Evolutionary conservation across 768 basidiomycete species (phyloP).

Genomic region (Boletus barrowsii): DNA sequence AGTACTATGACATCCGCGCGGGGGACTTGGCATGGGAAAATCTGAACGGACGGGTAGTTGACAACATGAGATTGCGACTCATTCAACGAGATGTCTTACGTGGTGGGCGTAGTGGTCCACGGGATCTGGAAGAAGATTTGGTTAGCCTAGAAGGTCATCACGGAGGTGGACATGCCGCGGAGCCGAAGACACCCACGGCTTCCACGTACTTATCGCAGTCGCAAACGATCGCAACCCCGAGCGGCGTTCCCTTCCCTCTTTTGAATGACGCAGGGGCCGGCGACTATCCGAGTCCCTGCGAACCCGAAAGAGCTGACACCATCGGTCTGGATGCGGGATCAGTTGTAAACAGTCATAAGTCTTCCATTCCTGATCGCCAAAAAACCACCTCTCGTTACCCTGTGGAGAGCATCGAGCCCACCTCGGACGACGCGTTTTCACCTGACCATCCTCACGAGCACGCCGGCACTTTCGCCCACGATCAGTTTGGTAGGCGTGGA

Average conservation of each 20-base stretch:
- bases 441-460: constrained; percentile 15
- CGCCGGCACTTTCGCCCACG: constrained; percentile 8
- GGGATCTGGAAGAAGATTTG: constrained; percentile 29
- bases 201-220: constrained; percentile 34
- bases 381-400: constrained; percentile 16
- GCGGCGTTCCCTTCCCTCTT: constrained; percentile 22
- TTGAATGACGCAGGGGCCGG: constrained; percentile 21
- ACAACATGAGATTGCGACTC: constrained; percentile 51
- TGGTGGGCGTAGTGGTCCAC: constrained; percentile 16
- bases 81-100: constrained; percentile 34
- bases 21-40: constrained; percentile 49
- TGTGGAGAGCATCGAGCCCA: constrained; percentile 13
- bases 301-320: constrained; percentile 20
- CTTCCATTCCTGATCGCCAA: constrained; percentile 19
- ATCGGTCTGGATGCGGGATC: constrained; percentile 8
- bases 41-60: constrained; percentile 47
- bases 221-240: constrained; percentile 23
- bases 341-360: constrained; percentile 6
- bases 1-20: constrained; percentile 66
- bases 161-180: constrained; percentile 33
- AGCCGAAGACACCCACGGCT: constrained; percentile 36
- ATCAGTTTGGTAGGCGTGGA: constrained; percentile 31
- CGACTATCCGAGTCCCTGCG: constrained; percentile 18
- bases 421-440: constrained; percentile 10
- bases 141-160: constrained; percentile 27